Conservation (phyloP, 345 rosid genomes). For the Iberis pinnata region DNA sequence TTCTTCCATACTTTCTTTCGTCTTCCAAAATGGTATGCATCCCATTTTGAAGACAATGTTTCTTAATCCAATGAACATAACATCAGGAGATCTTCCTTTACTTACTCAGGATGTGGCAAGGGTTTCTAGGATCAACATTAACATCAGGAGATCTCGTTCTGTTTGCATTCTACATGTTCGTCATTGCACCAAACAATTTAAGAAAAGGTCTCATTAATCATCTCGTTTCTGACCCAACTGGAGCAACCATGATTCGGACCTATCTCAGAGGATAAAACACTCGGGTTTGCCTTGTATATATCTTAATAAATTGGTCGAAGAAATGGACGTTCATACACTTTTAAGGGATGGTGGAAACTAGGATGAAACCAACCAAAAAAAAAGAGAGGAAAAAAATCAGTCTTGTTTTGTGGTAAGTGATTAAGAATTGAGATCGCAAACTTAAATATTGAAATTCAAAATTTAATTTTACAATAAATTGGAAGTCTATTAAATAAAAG, state of each 20-base stretch:
- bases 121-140: constrained; percentile 83
- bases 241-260: constrained; percentile 84
- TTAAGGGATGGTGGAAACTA: constrained; percentile 9
- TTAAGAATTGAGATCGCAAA: too few species aligned
- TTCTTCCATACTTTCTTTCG: constrained; percentile 83
- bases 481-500: too few species aligned
- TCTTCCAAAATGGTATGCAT: constrained; percentile 69
- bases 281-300: constrained; percentile 10
- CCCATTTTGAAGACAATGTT: background rate
- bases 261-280: constrained; percentile 40
- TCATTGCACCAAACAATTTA: constrained; percentile 68
- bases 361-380: too few species aligned
- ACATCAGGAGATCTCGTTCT: constrained; percentile 76
- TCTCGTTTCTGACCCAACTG: constrained; percentile 78
- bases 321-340: constrained; percentile 10
- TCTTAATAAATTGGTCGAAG: constrained; percentile 5
- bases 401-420: constrained; percentile 10
- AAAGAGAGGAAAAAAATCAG: background rate
- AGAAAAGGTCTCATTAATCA: constrained; percentile 73
- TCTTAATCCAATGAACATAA: too few species aligned
- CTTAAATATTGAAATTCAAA: too few species aligned
- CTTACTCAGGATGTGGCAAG: constrained; percentile 94
- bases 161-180: constrained; percentile 78
- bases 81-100: too few species aligned
- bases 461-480: too few species aligned